These are phyloP conservation scores for Dicorynia guianensis DNA, from an alignment of 306 rosid genomes.

Conservation along the genomic window DNA sequence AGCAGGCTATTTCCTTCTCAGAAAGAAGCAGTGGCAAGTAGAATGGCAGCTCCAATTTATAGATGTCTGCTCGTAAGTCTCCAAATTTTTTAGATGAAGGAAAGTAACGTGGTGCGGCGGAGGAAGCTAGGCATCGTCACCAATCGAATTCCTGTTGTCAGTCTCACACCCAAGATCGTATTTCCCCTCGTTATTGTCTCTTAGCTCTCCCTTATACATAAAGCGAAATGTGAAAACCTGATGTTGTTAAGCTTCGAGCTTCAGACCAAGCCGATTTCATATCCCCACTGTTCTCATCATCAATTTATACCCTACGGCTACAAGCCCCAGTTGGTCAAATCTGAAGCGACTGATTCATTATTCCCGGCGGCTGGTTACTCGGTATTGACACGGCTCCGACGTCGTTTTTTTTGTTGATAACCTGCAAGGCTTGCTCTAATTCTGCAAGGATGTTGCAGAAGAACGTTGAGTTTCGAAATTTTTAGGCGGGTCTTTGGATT, in stretches of 20 bases:
- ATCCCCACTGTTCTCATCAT: slow-evolving; percentile 3
- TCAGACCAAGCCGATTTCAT: slow-evolving; percentile 24
- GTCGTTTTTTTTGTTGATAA: slow-evolving; percentile 49
- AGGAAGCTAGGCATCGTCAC: too few species aligned
- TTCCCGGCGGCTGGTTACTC: slow-evolving; percentile 81
- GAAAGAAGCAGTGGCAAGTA: not conserved
- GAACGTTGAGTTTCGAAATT: slow-evolving; percentile 36
- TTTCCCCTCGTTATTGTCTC: too few species aligned
- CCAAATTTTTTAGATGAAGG: too few species aligned
- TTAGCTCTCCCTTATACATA: too few species aligned
- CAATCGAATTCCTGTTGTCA: too few species aligned
- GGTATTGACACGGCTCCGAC: slow-evolving; percentile 58
- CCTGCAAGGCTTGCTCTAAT: slow-evolving; percentile 37
- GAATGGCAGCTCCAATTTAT: not conserved
- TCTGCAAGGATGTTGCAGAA: slow-evolving; percentile 33
- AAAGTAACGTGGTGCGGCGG: too few species aligned
- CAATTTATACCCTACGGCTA: not conserved
- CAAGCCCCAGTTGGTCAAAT: slow-evolving; percentile 46
- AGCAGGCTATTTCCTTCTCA: not conserved
- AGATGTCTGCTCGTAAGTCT: not conserved
- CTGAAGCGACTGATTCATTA: slow-evolving; percentile 50
- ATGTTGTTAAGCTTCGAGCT: not conserved
- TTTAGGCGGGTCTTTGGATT: slow-evolving; percentile 45
- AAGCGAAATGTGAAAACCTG: too few species aligned
- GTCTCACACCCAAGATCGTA: too few species aligned